Evolutionary conservation across 2,329 filamentous ascomycete genomes (phyloP).

Genomic region (Xylaria arbuscula): DNA sequence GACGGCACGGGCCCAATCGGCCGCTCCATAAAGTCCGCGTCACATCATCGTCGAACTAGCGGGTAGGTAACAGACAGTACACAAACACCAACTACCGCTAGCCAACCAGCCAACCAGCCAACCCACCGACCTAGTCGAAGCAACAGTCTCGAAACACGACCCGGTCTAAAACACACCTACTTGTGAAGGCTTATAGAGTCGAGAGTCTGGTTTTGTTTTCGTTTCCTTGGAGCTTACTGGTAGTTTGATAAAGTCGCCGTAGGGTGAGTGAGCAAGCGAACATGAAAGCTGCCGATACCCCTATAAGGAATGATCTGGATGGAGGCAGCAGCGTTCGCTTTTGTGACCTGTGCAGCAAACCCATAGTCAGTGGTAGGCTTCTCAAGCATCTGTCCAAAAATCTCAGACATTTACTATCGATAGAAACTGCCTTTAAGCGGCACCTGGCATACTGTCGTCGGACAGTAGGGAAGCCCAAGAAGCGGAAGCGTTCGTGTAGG

Average conservation of each 20-base stretch:
- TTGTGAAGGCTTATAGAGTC: background rate
- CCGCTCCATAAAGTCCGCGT: conserved; percentile 26
- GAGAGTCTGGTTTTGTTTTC: background rate
- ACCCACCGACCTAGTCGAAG: background rate
- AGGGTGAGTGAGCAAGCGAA: background rate
- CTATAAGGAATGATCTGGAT: conserved; percentile 18
- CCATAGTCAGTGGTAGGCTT: conserved; percentile 42
- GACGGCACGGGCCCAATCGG: conserved; percentile 19
- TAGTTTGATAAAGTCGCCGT: background rate
- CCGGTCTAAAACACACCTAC: background rate
- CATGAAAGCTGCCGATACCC: conserved; percentile 18
- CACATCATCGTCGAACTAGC: background rate
- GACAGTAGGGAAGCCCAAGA: conserved; percentile 38
- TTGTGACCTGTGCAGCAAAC: conserved; percentile 44
- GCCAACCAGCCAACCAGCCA: background rate
- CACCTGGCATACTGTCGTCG: conserved; percentile 46
- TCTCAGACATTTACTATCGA: conserved; percentile 10
- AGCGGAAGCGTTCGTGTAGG: conserved; percentile 44
- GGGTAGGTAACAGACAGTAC: background rate
- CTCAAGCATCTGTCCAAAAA: background rate
- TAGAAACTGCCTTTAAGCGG: conserved; percentile 44
- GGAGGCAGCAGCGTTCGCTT: conserved; percentile 34
- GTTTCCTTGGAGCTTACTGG: background rate
- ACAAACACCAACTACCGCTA: background rate
- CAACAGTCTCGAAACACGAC: background rate